Base-by-base conservation (phyloP, 2,329 filamentous ascomycete genomes). In the Myotisia sp. region DNA sequence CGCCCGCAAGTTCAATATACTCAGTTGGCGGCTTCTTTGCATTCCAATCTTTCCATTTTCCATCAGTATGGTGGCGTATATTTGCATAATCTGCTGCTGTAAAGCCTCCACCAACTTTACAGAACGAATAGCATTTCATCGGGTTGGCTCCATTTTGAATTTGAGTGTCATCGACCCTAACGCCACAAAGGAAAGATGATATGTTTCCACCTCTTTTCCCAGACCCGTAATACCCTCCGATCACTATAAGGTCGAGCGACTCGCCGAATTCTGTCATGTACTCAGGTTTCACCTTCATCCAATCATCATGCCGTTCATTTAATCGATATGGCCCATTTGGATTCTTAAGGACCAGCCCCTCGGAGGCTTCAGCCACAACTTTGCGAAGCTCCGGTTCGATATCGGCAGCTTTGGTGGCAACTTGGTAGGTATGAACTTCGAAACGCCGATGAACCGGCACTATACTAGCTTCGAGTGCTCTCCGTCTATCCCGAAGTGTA, bases 231-330 rank as follows among this genome's bases (percentile, higher is more conserved):
- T 93, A 95, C 6, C 84, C 90, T 36, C 87, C 90, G 34, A 98
- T 74, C 10, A 98, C 67, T 9, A 94, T 63, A 44, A 85, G 84
- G 52, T 98, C 90, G 3, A 98, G 71, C 0, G 79, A 83, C 57
- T 95, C 87, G 41, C 90, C 90, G 53, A 90, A 93, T 42, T 93
- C 87, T 2, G 77, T 77, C 86, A 95, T 94, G 55, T 98, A 98
- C 44, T 98, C 90, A 1, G 90, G 90, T 50, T 98, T 98, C 6
- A 98, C 86, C 54, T 98, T 98, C 60, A 94, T 79, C 90, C 90
- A 98, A 56, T 93, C 83, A 47, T 92, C 82, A 48, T 92, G 90
- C 30, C 90, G 79, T 45, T 83, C 81, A 50, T 92, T 93, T 6
- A 95, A 67, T 5, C 74, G 70, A 53, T 98, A 98, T 49, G 74